phyloP scores from a whole-genome alignment of 2,329 filamentous ascomycete genomes.

The Phialocephala subalpina region DNA sequence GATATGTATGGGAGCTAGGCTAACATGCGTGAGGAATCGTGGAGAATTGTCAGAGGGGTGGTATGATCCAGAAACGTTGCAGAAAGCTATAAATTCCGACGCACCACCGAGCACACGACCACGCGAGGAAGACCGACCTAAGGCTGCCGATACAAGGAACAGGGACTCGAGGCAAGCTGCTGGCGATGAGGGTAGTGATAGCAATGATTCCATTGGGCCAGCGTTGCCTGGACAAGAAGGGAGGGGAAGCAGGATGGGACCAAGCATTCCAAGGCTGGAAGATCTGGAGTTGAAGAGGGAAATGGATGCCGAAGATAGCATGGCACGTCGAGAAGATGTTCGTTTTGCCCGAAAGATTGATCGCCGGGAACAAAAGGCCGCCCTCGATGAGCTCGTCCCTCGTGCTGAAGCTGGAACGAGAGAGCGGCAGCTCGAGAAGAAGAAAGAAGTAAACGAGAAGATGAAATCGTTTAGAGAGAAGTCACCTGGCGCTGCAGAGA shows the following conservation, averaged over 20 bases:
- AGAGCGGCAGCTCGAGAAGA: conserved; percentile 89
- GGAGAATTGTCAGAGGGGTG: conserved; percentile 88
- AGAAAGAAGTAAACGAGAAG: conserved; percentile 73
- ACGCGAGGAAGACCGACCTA: conserved; percentile 26
- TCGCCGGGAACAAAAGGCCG: conserved; percentile 71
- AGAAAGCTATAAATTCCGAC: conserved; percentile 40
- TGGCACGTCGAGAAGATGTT: conserved; percentile 56
- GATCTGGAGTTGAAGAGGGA: conserved; percentile 73
- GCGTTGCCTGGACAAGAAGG: conserved; percentile 48
- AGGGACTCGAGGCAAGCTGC: conserved; percentile 13
- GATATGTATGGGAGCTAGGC: conserved; percentile 32
- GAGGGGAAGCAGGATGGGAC: conserved; percentile 49
- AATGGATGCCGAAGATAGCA: conserved; percentile 56
- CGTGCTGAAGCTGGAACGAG: conserved; percentile 84
- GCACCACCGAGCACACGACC: conserved; percentile 18
- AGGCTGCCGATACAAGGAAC: conserved; percentile 8
- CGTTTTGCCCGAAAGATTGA: conserved; percentile 70
- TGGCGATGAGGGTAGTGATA: conserved; percentile 35
- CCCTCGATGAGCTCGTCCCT: conserved; percentile 81
- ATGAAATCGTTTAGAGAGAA: conserved; percentile 78
- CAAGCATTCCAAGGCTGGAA: conserved; percentile 74
- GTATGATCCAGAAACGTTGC: conserved; percentile 79
- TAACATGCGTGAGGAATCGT: conserved; percentile 74
- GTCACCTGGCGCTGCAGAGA: conserved; percentile 69
- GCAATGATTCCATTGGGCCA: conserved; percentile 54